Evolutionary conservation across 179 eudicot genomes (phyloP).

Genomic region (Drosera spatulata): DNA sequence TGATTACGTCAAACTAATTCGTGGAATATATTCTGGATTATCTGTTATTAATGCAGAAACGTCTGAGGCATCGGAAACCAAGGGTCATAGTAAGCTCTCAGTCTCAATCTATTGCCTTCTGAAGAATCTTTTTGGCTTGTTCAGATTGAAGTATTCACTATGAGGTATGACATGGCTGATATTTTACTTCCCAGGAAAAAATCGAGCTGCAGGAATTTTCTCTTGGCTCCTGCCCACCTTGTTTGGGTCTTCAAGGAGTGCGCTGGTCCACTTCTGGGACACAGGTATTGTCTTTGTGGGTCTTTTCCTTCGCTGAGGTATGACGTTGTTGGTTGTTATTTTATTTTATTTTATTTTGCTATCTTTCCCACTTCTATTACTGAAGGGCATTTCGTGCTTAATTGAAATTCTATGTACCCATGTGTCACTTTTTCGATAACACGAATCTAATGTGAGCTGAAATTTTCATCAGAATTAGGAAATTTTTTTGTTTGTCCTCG

Average conservation of each 20-base stretch:
- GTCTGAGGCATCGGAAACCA: slow-evolving; percentile 76
- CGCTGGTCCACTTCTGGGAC: slow-evolving; percentile 69
- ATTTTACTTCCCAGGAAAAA: slow-evolving; percentile 50
- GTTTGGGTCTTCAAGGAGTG: slow-evolving; percentile 71
- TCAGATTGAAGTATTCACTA: neutral
- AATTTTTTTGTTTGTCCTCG: no score
- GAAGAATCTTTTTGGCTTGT: neutral
- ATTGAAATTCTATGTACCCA: no score
- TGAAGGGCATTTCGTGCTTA: no score
- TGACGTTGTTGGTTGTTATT: no score
- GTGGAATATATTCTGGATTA: neutral
- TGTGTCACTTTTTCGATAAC: no score
- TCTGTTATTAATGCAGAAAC: slow-evolving; percentile 49
- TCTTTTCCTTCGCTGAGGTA: no score
- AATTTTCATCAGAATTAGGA: no score
- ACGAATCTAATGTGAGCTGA: no score
- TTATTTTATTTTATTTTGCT: no score
- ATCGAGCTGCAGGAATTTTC: slow-evolving; percentile 88
- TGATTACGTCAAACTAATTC: no score
- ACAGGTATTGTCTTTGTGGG: slow-evolving; percentile 25
- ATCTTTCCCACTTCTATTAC: no score
- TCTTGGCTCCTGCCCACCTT: slow-evolving; percentile 75
- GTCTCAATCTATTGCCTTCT: neutral
- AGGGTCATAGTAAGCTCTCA: slow-evolving; percentile 62
- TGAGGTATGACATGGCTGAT: slow-evolving; percentile 11